phyloP scores from a whole-genome alignment of 73 alveolate genomes.

The Tetrahymena borealis region DNA sequence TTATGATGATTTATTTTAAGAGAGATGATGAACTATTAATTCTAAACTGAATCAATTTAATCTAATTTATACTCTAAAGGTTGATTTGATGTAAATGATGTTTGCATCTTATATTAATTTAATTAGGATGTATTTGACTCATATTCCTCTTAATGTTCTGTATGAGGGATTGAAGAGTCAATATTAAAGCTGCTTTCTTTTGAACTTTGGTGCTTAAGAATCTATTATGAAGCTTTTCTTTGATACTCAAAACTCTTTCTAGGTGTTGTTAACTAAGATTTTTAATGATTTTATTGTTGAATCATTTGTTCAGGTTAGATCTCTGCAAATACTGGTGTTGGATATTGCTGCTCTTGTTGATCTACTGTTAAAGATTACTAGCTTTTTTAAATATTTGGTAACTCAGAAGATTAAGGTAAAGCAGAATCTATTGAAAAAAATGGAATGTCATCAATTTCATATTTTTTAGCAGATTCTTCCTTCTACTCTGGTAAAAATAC shows the following conservation, averaged over 20 bases:
- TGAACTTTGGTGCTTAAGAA: not conserved
- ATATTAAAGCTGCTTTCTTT: not conserved
- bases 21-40: not conserved
- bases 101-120: not conserved
- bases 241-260: not conserved
- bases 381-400: not conserved
- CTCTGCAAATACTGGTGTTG: not conserved
- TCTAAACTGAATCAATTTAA: not conserved
- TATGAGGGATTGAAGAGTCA: not conserved
- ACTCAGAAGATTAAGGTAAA: not conserved
- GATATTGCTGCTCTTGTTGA: not conserved
- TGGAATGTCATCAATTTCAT: not conserved
- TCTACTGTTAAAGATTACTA: not conserved
- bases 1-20: not conserved
- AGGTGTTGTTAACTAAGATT: not conserved
- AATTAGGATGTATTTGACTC: not conserved
- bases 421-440: not conserved
- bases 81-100: not conserved
- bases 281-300: not conserved
- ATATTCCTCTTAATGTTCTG: not conserved
- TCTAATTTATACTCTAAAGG: not conserved
- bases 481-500: not conserved
- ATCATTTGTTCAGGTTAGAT: not conserved
- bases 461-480: not conserved
- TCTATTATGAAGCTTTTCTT: not conserved